Evolutionary conservation across 2,329 filamentous ascomycete species (phyloP), one percentile per base, ranked within the genome.

Genomic region (Paecilomyces formosus): DNA sequence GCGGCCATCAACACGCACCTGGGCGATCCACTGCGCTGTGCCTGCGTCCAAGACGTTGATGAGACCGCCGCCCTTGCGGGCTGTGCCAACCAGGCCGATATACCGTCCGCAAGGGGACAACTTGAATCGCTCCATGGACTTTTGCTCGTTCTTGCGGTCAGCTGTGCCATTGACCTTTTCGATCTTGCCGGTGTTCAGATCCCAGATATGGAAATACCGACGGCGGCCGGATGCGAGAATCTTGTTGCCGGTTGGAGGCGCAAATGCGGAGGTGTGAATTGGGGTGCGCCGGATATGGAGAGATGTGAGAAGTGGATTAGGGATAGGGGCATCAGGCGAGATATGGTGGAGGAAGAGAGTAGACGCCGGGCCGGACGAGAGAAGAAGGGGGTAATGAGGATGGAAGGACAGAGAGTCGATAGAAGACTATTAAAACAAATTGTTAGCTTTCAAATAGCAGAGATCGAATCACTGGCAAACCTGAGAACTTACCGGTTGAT

Each of bases 191-290:
- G 88, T 87, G 51, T 88, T 80, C 24, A 99, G 82, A 68, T 97
- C 88, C 94, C 94, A 99, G 64, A 88, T 87, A 76, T 97, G 94
- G 75, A 97, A 97, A 78, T 92, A 97, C 62, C 87, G 87, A 55
- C 94, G 85, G 35, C 93, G 88, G 39, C 92, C 92, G 18, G 92
- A 89, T 60, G 97, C 89, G 73, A 96, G 90, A 64, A 99, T 88
- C 66, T 88, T 88, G 62, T 88, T 86, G 62, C 89, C 90, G 15
- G 78, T 77, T 3, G 88, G 85, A 26, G 82, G 84, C 58, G 92
- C 80, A 74, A 99, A 97, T 39, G 88, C 84, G 6, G 92, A 91
- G 11, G 88, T 91, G 59, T 88, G 85, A 56, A 99, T 82, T n/a
- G 92, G 89, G 0, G 92, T 93, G 62, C 85, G 84, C 68, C 87